A percentile compares a stretch with the other conserved stretches of the same genome.
Conservation (phyloP, 2,329 filamentous ascomycete species). For the Alternaria burnsii region DNA sequence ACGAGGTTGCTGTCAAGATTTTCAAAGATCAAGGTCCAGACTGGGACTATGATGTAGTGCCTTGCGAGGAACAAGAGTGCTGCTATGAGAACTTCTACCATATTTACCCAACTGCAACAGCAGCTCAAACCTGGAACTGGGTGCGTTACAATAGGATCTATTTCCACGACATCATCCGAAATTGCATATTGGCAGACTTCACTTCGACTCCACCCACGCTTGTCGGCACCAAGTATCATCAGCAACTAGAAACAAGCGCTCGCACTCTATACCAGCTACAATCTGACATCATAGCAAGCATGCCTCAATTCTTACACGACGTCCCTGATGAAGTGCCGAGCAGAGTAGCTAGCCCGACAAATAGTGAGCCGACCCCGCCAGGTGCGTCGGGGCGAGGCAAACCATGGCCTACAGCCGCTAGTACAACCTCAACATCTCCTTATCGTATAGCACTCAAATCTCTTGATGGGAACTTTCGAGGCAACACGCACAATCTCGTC, state of each 20-base stretch:
- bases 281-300: slow-evolving; percentile 45
- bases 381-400: neutral
- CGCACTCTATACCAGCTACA: slow-evolving; percentile 37
- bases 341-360: neutral
- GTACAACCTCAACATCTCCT: neutral
- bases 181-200: slow-evolving; percentile 38
- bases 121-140: slow-evolving; percentile 48
- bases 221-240: slow-evolving; percentile 25
- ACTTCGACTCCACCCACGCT: slow-evolving; percentile 38
- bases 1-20: slow-evolving; percentile 27
- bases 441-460: slow-evolving; percentile 10
- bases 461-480: slow-evolving; percentile 38
- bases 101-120: slow-evolving; percentile 37
- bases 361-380: neutral
- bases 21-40: slow-evolving; percentile 28
- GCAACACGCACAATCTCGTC: slow-evolving; percentile 2
- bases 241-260: slow-evolving; percentile 34
- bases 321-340: slow-evolving; percentile 30
- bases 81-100: slow-evolving; percentile 44
- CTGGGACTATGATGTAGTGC: slow-evolving; percentile 37
- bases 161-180: slow-evolving; percentile 48
- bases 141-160: slow-evolving; percentile 46
- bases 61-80: slow-evolving; percentile 10
- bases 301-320: slow-evolving; percentile 47
- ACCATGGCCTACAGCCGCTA: neutral